A percentile compares a stretch with the other conserved stretches of the same genome.
Evolutionary conservation across 805 yeast species (phyloP).

Genomic region (Starmerella geochares): DNA sequence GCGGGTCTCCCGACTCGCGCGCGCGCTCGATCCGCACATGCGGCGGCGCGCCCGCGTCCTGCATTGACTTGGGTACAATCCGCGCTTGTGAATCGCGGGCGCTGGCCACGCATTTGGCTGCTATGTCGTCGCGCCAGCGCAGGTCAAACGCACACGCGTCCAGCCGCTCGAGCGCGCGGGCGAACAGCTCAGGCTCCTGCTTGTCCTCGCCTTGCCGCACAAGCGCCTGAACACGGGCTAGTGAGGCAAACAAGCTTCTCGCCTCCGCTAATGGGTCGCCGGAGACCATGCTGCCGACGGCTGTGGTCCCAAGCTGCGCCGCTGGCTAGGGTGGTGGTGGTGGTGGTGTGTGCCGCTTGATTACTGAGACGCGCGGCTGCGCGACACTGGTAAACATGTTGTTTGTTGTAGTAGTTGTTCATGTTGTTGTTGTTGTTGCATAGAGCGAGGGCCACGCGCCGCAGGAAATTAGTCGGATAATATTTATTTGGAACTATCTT

Average conservation of each 20-base stretch:
- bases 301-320: not conserved
- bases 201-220: not conserved
- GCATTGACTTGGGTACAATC: not conserved
- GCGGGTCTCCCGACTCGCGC: not conserved
- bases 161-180: not conserved
- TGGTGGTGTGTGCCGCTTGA: not conserved
- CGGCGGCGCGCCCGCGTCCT: conserved; percentile 2
- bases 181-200: not conserved
- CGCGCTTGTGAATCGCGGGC: not conserved
- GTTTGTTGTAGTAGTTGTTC: no score
- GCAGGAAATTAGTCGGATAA: no score
- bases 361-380: conserved; percentile 2
- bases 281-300: not conserved
- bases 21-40: conserved; percentile 2
- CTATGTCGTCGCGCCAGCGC: conserved; percentile 9
- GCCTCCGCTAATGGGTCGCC: not conserved
- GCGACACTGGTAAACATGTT: no score
- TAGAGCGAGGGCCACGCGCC: no score
- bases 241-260: not conserved
- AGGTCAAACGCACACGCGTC: conserved; percentile 7
- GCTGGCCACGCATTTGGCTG: not conserved
- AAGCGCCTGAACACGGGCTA: not conserved
- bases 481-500: no score
- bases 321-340: not conserved
- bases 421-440: no score